phyloP scores from a whole-genome alignment of 192 early-diverging fungal genomes.

The Allomyces arbusculus region DNA sequence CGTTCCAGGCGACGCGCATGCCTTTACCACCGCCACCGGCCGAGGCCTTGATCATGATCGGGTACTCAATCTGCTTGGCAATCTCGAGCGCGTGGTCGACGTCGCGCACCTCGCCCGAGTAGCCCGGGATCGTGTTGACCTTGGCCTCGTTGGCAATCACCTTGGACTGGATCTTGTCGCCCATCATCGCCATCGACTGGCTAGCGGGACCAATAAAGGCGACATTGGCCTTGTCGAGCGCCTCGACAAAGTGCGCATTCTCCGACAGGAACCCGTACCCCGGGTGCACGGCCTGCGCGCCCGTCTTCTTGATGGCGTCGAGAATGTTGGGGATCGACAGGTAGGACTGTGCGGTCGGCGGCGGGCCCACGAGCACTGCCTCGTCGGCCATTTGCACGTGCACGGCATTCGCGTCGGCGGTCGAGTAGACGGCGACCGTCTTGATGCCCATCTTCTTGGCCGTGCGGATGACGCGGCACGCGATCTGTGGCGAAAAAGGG shows the following conservation, averaged over 20 bases:
- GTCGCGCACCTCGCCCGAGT: slow-evolving; percentile 54
- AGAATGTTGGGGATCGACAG: slow-evolving; percentile 62
- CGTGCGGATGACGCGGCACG: slow-evolving; percentile 74
- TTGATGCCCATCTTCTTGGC: slow-evolving; percentile 84
- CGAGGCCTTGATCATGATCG: slow-evolving; percentile 68
- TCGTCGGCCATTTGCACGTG: slow-evolving; percentile 81
- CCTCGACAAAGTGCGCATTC: slow-evolving; percentile 60
- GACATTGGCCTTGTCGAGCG: slow-evolving; percentile 47
- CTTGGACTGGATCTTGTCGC: slow-evolving; percentile 65
- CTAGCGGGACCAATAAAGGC: slow-evolving; percentile 51
- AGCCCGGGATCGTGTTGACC: slow-evolving; percentile 71
- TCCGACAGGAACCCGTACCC: slow-evolving; percentile 94
- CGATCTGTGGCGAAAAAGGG: slow-evolving; percentile 27
- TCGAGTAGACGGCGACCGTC: slow-evolving; percentile 86
- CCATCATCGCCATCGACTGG: slow-evolving; percentile 51
- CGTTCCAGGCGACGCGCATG: slow-evolving; percentile 55
- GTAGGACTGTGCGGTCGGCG: slow-evolving; percentile 61
- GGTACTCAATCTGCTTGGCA: slow-evolving; percentile 44
- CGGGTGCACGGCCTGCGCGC: slow-evolving; percentile 83
- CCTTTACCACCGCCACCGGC: slow-evolving; percentile 68
- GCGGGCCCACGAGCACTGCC: slow-evolving; percentile 60
- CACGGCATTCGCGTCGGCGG: slow-evolving; percentile 65
- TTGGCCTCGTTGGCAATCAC: slow-evolving; percentile 47
- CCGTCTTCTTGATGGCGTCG: slow-evolving; percentile 46
- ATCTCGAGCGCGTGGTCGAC: slow-evolving; percentile 55